Evolutionary conservation across 306 rosid species (phyloP), one percentile per base, ranked within the genome.

Genomic region (Calophaca sinica): DNA sequence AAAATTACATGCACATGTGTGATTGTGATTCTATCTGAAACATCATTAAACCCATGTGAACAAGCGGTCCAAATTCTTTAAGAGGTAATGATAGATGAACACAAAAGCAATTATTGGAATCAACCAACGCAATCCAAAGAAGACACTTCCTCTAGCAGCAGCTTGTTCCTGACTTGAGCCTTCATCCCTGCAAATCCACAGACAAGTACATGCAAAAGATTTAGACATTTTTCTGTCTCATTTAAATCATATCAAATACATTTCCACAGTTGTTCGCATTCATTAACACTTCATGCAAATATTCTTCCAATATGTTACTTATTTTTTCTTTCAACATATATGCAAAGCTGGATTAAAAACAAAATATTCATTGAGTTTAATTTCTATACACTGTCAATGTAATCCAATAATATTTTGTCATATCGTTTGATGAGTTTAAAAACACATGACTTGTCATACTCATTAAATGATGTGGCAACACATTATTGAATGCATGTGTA

Each of bases 61-160:
- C 3, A 81, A 12, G 59, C 1, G 62, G 4, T 85, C 79, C 70
- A 85, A 36, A 65, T 64, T 70, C 59, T 78, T 59, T 0, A 75
- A 36, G 48, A 74, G 13, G 65, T 74, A 87, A 77, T 80, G 88
- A 55, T 76, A 10, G 48, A 77, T 12, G 31, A 80, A 39, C 29
- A 80, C 13, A 20, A 50, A 53, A 36, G 80, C 85, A 81, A 89
- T 8, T 9, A 85, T 6, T 71, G 69, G 55, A 78, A 79, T 57
- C 85, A 80, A 59, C 84, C 79, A 83, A 41, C 64, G 65, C 58
- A 78, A 77, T 52, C 69, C 66, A 76, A 41, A 53, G n/a, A 75
- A 58, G n/a, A 12, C 70, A 44, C 29, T 73, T 75, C 49, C 72
- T 58, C 39, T 46, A 49, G n/a, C 11, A 13, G 12, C 49, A 65